Evolutionary conservation across 257 asterid species (phyloP).

Genomic region (Asclepias syriaca): DNA sequence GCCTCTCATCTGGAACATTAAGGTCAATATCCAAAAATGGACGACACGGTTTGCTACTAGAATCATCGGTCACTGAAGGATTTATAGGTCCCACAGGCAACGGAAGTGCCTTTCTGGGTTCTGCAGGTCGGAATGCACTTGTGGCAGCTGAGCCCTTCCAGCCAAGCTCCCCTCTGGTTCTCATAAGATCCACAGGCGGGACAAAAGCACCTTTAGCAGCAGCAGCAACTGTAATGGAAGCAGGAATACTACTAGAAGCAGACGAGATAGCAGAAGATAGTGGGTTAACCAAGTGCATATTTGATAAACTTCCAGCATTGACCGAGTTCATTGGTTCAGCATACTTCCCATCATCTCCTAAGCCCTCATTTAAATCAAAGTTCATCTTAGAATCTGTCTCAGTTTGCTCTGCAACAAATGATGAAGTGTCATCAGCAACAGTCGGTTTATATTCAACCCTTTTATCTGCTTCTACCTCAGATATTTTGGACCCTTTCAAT

Average conservation of each 20-base stretch:
- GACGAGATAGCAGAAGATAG: conserved; percentile 29
- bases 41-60: conserved; percentile 43
- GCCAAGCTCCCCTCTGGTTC: conserved; percentile 69
- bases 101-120: conserved; percentile 65
- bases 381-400: conserved; percentile 39
- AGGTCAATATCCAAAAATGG: conserved; percentile 43
- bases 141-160: conserved; percentile 99
- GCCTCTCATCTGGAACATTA: conserved; percentile 52
- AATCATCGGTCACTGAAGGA: conserved; percentile 30
- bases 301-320: conserved; percentile 27
- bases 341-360: conserved; percentile 66
- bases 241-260: conserved; percentile 37
- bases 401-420: conserved; percentile 25
- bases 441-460: conserved; percentile 22
- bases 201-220: conserved; percentile 83
- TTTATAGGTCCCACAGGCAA: conserved; percentile 18
- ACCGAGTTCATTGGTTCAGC: conserved; percentile 39
- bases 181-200: conserved; percentile 84
- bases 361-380: conserved; percentile 80
- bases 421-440: conserved; percentile 20
- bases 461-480: conserved; percentile 25
- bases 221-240: conserved; percentile 76
- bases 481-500: conserved; percentile 20
- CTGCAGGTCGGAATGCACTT: conserved; percentile 99
- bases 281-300: conserved; percentile 34